Evolutionary conservation across 805 yeast genomes (phyloP), one percentile per base, ranked within the genome.

Genomic region (Pichia gijzeniarum): DNA sequence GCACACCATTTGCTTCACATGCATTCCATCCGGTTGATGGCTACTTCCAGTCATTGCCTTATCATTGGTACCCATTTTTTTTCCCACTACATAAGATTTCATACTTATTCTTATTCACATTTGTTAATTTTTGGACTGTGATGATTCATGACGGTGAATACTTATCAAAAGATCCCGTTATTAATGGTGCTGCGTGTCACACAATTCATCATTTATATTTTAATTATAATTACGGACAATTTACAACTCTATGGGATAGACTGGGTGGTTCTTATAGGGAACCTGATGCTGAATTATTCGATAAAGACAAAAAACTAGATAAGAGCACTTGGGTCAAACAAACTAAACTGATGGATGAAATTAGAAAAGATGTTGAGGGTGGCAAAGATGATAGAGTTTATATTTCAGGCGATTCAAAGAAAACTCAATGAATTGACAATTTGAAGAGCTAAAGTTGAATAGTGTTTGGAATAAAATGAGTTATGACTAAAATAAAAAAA

Each of bases 21-120:
- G 97, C 98, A 21, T 93, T 93, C 88, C 96, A 93, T 67, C 98
- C 99, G 13, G 85, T 93, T 43, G 99, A 93, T 58, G 99, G 99
- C 34, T 93, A 85, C 71, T 71, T 79, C 48, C 99, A 93, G 72
- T 84, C 95, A 32, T 62, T 93, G 53, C 96, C 99, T 13, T 93
- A 93, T 70, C 99, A 93, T 65, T 55, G 89, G 48, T 93, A 76
- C 69, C 98, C 98, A 49, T 78, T 93, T 64, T 48, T 93, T 27
- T 86, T 93, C 80, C 98, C 98, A 37, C 74, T 93, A 55, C 90
- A 93, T 70, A 93, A 90, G 69, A 69, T 86, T 21, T 78, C 86
- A 19, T 93, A 91, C 65, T 73, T 93, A 60, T 55, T 79, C 16
- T 71, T 93, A 53, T 93, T 93, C 71, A 80, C 91, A 0, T 83